phyloP scores from a whole-genome alignment of 2,329 filamentous ascomycete genomes.

The Aaosphaeria pasadenensis region DNA sequence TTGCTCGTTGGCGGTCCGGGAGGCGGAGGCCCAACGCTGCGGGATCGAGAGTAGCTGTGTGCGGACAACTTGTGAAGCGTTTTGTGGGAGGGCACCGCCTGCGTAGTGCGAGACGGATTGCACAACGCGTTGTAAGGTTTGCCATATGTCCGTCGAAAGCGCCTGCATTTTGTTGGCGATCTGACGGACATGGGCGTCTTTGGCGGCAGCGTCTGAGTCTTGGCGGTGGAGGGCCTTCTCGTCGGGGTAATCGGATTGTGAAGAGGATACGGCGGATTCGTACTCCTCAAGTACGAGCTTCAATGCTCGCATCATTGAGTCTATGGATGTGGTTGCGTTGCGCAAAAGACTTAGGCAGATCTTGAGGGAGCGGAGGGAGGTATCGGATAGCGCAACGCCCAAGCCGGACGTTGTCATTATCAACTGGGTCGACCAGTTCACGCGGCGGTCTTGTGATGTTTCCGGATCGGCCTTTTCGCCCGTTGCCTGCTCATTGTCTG shows the following conservation, averaged over 20 bases:
- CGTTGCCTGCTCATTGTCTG: constrained; percentile 24
- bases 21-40: constrained; percentile 74
- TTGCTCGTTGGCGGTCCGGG: constrained; percentile 35
- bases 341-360: constrained; percentile 79
- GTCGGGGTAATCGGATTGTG: constrained; percentile 17
- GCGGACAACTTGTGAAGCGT: constrained; percentile 78
- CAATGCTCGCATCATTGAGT: constrained; percentile 69
- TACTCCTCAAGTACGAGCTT: constrained; percentile 78
- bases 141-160: constrained; percentile 48
- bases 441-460: constrained; percentile 36
- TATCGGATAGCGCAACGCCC: constrained; percentile 86
- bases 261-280: constrained; percentile 52
- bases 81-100: constrained; percentile 86
- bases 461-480: constrained; percentile 15
- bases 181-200: constrained; percentile 47
- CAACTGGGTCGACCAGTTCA: constrained; percentile 74
- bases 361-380: constrained; percentile 78
- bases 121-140: constrained; percentile 70
- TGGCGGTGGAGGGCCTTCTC: constrained; percentile 2
- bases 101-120: constrained; percentile 85
- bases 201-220: constrained; percentile 13
- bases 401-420: constrained; percentile 89
- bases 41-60: constrained; percentile 82
- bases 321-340: constrained; percentile 78
- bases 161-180: constrained; percentile 78